Base-by-base conservation (phyloP, 2,329 filamentous ascomycete genomes). In the Fusarium sambucinum region DNA sequence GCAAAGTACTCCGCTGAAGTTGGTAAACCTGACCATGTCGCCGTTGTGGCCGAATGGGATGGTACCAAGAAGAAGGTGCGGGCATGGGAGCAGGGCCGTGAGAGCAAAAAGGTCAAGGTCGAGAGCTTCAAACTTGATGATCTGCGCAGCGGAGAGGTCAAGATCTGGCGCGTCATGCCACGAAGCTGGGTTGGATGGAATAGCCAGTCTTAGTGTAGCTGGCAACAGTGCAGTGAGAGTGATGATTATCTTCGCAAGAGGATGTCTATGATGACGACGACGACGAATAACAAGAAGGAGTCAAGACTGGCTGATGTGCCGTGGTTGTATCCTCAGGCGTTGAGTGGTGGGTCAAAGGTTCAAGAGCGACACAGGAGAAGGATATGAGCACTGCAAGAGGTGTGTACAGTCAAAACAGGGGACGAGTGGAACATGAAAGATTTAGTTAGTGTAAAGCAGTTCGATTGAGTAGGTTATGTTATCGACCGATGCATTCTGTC, bases 31-130 rank as follows among this genome's bases (percentile, higher is more conserved):
- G 93, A 95, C 68, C 96, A 99, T 75, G 95, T 98, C 0, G 96
- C 88, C 3, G 83, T 99, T 4, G 95, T 99, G 6, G 88, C 93
- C 12, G 96, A 99, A 78, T 99, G 96, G 96, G 96, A 99, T 78
- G 96, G 96, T 5, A 97, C 93, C 40, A 97, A 97, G 87, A 97
- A 97, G 86, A 97, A 98, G 85, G 91, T 99, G 27, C 84, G 94
- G 29, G 94, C 91, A 3, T 98, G 93, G 92, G 96, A 98, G 79
- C 96, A 99, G 77, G 95, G 95, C 0, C 85, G 95, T 16, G 95
- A 98, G 82, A 94, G 89, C 78, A 95, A 92, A 79, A 98, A 97
- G 84, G 90, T 96, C 55, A 96, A 96, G 83, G 83, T 93, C 64
- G 95, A 98, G 84, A 97, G 94, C 80, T 98, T 95, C 82, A 92